Percentiles rank a stretch among this genome's conserved stretches.
phyloP scores from a whole-genome alignment of 352 stramenopile genomes.

The Paralagenidium karlingii region DNA sequence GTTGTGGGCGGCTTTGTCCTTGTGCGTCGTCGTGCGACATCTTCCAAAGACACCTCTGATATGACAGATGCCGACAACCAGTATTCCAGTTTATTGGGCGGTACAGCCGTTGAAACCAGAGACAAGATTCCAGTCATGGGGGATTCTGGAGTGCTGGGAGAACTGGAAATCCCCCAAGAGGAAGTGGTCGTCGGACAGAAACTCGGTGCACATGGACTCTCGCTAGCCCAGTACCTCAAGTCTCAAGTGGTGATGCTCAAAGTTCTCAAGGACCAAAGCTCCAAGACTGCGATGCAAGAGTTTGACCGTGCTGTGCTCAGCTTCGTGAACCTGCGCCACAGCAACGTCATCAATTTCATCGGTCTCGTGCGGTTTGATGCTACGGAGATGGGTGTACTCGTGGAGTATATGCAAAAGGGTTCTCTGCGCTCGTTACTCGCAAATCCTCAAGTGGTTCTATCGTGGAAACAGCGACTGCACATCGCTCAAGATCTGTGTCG shows the following conservation, averaged over 20 bases:
- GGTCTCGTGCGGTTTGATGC: constrained; percentile 41
- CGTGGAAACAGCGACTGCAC: constrained; percentile 30
- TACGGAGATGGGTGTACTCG: constrained; percentile 38
- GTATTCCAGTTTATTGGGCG: too few species aligned
- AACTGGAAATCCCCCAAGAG: constrained; percentile 16
- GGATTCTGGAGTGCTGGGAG: too few species aligned
- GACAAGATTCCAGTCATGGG: too few species aligned
- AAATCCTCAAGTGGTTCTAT: constrained; percentile 28
- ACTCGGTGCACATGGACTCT: constrained; percentile 32
- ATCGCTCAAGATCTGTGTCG: constrained; percentile 39
- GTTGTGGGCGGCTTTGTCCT: too few species aligned
- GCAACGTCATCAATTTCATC: constrained; percentile 54
- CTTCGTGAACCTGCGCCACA: constrained; percentile 46
- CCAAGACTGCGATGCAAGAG: constrained; percentile 13
- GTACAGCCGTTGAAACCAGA: too few species aligned
- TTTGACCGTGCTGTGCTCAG: constrained; percentile 35
- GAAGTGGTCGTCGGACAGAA: constrained; percentile 35
- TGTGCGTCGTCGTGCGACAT: too few species aligned
- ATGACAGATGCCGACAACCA: too few species aligned
- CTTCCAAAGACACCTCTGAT: too few species aligned
- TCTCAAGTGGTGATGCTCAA: constrained; percentile 40
- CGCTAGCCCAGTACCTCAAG: constrained; percentile 26
- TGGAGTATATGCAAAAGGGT: constrained; percentile 66
- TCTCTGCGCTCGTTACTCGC: constrained; percentile 38
- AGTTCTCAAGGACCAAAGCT: constrained; percentile 11